These are phyloP conservation scores for Sclerotinia trifoliorum DNA, from an alignment of 2,329 filamentous ascomycete genomes.

Conservation along the genomic window DNA sequence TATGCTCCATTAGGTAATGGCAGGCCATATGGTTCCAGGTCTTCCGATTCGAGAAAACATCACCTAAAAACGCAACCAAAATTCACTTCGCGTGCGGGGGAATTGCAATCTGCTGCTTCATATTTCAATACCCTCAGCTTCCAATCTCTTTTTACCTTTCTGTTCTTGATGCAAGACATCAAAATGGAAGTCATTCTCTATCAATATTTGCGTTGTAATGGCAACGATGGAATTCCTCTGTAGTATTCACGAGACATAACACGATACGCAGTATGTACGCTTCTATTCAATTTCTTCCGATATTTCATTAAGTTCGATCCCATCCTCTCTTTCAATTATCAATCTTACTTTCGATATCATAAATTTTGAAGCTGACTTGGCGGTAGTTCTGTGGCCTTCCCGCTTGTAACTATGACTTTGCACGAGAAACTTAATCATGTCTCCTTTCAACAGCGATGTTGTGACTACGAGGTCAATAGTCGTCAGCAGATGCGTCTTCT, in stretches of 20 bases:
- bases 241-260: not conserved
- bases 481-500: not conserved
- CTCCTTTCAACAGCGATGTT: not conserved
- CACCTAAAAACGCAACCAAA: not conserved
- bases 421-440: not conserved
- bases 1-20: not conserved
- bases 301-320: not conserved
- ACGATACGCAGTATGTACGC: not conserved
- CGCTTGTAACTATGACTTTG: not conserved
- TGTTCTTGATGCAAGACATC: not conserved
- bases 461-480: not conserved
- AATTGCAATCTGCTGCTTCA: not conserved
- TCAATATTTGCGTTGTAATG: not conserved
- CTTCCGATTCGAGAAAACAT: not conserved
- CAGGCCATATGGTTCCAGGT: not conserved
- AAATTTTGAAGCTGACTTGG: not conserved
- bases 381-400: not conserved
- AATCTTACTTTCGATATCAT: not conserved
- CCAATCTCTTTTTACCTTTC: not conserved
- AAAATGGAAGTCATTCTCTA: not conserved
- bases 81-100: not conserved
- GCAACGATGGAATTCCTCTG: not conserved
- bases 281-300: not conserved
- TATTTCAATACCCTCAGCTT: not conserved
- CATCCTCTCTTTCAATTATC: not conserved